Evolutionary conservation across 1,284 basidiomycete species (phyloP).

Genomic region (Cerioporus squamosus): DNA sequence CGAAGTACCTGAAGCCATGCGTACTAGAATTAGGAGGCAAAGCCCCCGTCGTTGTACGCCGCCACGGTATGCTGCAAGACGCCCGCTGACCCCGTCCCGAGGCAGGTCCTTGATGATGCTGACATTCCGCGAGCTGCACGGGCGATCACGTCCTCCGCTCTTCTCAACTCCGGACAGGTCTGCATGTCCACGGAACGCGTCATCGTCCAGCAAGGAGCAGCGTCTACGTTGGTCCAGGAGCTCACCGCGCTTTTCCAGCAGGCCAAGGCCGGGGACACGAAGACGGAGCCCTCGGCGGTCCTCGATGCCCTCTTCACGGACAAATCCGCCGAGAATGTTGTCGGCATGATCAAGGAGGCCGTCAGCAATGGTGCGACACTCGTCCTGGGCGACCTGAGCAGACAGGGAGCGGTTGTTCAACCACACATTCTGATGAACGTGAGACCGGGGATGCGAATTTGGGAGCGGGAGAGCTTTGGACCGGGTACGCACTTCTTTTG

Average conservation of each 20-base stretch:
- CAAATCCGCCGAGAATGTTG: slow-evolving; percentile 52
- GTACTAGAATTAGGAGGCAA: slow-evolving; percentile 44
- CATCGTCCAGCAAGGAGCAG: slow-evolving; percentile 53
- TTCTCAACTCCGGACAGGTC: slow-evolving; percentile 68
- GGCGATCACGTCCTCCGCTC: slow-evolving; percentile 59
- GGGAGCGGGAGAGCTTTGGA: slow-evolving; percentile 63
- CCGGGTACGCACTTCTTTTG: slow-evolving; percentile 44
- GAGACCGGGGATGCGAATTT: slow-evolving; percentile 53
- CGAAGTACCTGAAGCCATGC: slow-evolving; percentile 26
- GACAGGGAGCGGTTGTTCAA: slow-evolving; percentile 50
- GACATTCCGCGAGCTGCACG: slow-evolving; percentile 61
- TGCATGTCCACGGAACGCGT: slow-evolving; percentile 77
- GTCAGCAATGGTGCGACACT: slow-evolving; percentile 55
- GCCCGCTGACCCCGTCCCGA: too few relatives aligned
- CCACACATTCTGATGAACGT: slow-evolving; percentile 58
- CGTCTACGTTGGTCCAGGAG: slow-evolving; percentile 9
- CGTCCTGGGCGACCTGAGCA: slow-evolving; percentile 48
- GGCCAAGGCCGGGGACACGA: slow-evolving; percentile 43
- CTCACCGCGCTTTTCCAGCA: slow-evolving; percentile 41
- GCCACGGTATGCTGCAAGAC: not conserved
- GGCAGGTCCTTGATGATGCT: slow-evolving; percentile 63
- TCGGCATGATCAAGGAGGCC: slow-evolving; percentile 56
- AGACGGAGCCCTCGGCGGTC: slow-evolving; percentile 21
- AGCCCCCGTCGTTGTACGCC: slow-evolving; percentile 63
- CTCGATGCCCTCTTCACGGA: slow-evolving; percentile 53